phyloP scores from a whole-genome alignment of 2,329 filamentous ascomycete genomes.

The Hymenoscyphus fructigenus region DNA sequence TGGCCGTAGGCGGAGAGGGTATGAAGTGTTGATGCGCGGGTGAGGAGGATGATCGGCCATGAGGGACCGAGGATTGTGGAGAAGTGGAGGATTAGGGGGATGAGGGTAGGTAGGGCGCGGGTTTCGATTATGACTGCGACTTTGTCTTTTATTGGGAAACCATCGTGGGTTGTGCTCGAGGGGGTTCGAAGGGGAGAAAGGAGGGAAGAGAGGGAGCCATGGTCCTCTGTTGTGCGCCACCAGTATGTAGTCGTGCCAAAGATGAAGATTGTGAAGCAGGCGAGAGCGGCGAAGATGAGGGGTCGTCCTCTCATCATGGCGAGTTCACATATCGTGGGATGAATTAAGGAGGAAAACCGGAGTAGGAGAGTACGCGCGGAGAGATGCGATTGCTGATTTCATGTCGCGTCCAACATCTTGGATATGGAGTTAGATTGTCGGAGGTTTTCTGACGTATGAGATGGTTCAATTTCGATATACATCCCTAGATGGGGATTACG shows the following conservation, averaged over 20 bases:
- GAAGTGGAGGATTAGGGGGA: constrained; percentile 40
- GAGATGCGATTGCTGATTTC: too few relatives aligned
- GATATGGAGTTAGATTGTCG: too few relatives aligned
- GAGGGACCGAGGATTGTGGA: constrained; percentile 40
- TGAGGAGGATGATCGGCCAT: constrained; percentile 45
- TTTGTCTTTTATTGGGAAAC: constrained; percentile 19
- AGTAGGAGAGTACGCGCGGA: too few relatives aligned
- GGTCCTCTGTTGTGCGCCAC: neutral
- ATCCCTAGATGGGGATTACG: too few relatives aligned
- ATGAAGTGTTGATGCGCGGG: constrained; percentile 30
- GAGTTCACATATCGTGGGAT: neutral
- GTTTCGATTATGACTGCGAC: constrained; percentile 39
- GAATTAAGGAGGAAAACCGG: neutral
- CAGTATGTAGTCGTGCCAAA: neutral
- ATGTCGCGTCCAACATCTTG: too few relatives aligned
- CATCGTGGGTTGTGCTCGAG: neutral
- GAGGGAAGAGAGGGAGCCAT: neutral
- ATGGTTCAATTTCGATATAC: too few relatives aligned
- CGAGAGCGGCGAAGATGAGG: neutral
- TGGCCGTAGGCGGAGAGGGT: constrained; percentile 25
- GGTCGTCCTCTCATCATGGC: neutral
- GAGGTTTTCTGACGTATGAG: too few relatives aligned
- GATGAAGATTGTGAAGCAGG: neutral
- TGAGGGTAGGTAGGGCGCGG: constrained; percentile 31
- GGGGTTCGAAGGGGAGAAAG: neutral